phyloP scores from a whole-genome alignment of 495 filamentous ascomycete genomes.

The Thermochaetoides thermophila region DNA sequence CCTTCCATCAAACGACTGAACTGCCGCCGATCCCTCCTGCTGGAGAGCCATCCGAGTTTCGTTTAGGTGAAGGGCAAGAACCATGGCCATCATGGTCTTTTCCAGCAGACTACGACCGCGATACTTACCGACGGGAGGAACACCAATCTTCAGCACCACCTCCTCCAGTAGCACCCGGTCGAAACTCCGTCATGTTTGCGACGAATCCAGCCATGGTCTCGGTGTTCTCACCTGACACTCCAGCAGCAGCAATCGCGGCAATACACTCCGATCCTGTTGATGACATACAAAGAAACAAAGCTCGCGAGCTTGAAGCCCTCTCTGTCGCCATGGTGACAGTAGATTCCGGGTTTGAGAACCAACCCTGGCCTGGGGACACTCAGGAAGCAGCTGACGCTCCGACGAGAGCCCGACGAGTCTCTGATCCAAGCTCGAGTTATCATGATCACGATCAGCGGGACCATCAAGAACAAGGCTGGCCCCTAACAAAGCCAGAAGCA shows the following conservation, averaged over 20 bases:
- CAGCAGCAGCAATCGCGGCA: slow-evolving; percentile 9
- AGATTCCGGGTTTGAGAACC: slow-evolving; percentile 37
- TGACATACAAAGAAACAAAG: too few species aligned
- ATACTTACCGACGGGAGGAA: slow-evolving; percentile 7
- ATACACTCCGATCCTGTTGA: not conserved
- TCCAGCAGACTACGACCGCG: slow-evolving; percentile 17
- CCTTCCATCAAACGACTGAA: too few species aligned
- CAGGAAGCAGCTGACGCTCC: too few species aligned
- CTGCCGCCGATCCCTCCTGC: too few species aligned
- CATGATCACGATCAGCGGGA: too few species aligned
- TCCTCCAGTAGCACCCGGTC: not conserved
- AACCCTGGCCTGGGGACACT: too few species aligned
- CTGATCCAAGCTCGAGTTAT: too few species aligned
- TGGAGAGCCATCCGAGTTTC: slow-evolving; percentile 28
- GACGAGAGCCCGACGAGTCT: too few species aligned
- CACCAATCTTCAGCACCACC: slow-evolving; percentile 2
- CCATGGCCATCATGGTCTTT: slow-evolving; percentile 29
- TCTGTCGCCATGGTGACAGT: slow-evolving; percentile 42
- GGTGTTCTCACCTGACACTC: slow-evolving; percentile 13
- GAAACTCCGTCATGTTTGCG: slow-evolving; percentile 6
- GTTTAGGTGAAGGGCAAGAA: slow-evolving; percentile 29
- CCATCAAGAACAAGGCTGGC: too few species aligned
- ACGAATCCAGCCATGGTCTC: slow-evolving; percentile 15
- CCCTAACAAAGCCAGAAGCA: too few species aligned
- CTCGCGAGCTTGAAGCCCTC: slow-evolving; percentile 31